Conservation (phyloP, 495 filamentous ascomycete genomes). For the Tuber brumale region DNA sequence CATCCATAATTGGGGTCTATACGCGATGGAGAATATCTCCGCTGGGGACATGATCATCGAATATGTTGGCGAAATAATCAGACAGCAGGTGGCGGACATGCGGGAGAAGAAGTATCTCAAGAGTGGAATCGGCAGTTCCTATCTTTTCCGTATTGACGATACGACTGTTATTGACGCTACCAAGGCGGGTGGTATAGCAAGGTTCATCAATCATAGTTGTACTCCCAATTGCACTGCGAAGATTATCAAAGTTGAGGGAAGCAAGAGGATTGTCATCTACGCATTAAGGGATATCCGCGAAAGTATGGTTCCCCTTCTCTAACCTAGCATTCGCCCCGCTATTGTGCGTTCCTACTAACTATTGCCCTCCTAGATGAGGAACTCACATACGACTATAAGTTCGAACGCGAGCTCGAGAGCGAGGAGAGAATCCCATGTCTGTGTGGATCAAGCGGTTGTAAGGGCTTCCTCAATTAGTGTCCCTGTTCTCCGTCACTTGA, state of each 20-base stretch:
- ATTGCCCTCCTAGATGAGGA: constrained; percentile 68
- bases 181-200: constrained; percentile 93
- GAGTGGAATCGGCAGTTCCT: constrained; percentile 94
- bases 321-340: background rate
- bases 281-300: constrained; percentile 87
- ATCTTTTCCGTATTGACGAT: constrained; percentile 97
- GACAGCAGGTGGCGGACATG: constrained; percentile 92
- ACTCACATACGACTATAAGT: constrained; percentile 99
- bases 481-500: constrained; percentile 19
- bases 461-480: constrained; percentile 89
- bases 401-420: constrained; percentile 91
- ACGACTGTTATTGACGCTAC: constrained; percentile 96
- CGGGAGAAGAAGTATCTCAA: constrained; percentile 85
- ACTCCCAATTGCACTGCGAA: constrained; percentile 98
- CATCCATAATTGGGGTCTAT: constrained; percentile 98
- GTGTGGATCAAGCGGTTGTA: constrained; percentile 90
- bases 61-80: constrained; percentile 95
- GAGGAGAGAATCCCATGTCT: constrained; percentile 94
- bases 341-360: constrained; percentile 45
- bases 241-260: constrained; percentile 99
- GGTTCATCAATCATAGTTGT: constrained; percentile 99
- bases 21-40: constrained; percentile 93
- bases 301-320: constrained; percentile 57
- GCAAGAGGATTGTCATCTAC: constrained; percentile 97
- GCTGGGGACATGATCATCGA: constrained; percentile 99